Conservation (phyloP, 768 basidiomycete genomes). For the Exidia glandulosa region DNA sequence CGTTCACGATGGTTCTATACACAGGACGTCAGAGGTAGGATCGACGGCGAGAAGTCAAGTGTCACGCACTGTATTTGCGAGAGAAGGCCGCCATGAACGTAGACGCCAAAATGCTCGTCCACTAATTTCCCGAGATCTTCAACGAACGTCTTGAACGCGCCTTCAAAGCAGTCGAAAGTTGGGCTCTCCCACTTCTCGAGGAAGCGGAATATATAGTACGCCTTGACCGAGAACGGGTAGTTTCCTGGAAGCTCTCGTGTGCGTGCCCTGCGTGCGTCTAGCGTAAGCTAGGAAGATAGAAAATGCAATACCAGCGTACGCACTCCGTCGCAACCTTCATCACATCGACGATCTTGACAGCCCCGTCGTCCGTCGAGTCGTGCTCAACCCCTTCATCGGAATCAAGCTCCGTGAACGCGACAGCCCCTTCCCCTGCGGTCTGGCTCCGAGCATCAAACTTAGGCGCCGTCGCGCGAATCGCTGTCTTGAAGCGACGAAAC, state of each 20-base stretch:
- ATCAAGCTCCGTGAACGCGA: not conserved
- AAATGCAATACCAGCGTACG: not conserved
- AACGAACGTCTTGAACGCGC: conserved; percentile 26
- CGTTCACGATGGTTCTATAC: conserved; percentile 37
- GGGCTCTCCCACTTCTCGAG: conserved; percentile 41
- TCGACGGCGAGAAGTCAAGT: not conserved
- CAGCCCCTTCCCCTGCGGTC: not conserved
- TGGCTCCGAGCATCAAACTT: not conserved
- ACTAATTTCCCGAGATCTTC: conserved; percentile 34
- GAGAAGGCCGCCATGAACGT: conserved; percentile 42
- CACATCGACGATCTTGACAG: not conserved
- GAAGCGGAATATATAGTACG: conserved; percentile 34
- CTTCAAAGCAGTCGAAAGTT: conserved; percentile 31
- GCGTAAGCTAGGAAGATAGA: not conserved
- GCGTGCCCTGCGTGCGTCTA: conserved; percentile 35
- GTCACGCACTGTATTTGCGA: conserved; percentile 34
- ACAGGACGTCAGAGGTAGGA: not conserved
- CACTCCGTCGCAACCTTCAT: not conserved
- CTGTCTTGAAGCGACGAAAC: not conserved
- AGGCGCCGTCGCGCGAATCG: not conserved
- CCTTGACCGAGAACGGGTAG: conserved; percentile 49
- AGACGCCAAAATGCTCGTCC: conserved; percentile 35
- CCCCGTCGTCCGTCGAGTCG: not conserved
- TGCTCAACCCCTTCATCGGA: not conserved
- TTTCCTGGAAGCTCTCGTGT: conserved; percentile 61